phyloP scores from a whole-genome alignment of 2,329 filamentous ascomycete genomes.

The Passalora sequoiae region DNA sequence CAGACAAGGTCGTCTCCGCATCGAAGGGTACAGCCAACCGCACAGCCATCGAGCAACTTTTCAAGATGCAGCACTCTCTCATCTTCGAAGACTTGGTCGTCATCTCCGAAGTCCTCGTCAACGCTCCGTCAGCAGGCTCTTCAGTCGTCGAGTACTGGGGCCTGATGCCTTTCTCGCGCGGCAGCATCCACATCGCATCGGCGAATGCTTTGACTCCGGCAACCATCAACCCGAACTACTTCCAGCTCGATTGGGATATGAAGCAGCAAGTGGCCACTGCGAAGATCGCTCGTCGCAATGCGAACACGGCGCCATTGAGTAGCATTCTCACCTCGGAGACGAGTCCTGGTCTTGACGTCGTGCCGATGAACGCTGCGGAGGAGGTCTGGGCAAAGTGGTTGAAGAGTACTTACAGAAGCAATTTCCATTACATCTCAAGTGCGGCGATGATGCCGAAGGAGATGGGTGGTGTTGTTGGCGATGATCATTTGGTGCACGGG shows the following conservation, averaged over 20 bases:
- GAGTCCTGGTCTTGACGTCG: slow-evolving; percentile 22
- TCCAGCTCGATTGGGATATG: slow-evolving; percentile 28
- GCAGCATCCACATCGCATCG: slow-evolving; percentile 26
- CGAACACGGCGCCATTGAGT: slow-evolving; percentile 18
- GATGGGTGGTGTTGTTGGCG: slow-evolving; percentile 25
- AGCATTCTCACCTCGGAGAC: slow-evolving; percentile 30
- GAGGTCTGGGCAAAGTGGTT: too few relatives aligned
- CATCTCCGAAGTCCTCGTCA: slow-evolving; percentile 10
- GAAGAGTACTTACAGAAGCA: too few relatives aligned
- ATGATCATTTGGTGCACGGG: slow-evolving; percentile 23
- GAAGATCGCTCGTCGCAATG: slow-evolving; percentile 3
- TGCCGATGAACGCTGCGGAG: slow-evolving; percentile 17
- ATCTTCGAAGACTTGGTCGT: slow-evolving; percentile 14
- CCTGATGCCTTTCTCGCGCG: slow-evolving; percentile 26
- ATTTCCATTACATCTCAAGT: slow-evolving; percentile 21
- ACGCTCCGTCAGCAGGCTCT: slow-evolving; percentile 7
- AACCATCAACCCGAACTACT: slow-evolving; percentile 29
- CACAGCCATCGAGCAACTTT: slow-evolving; percentile 12
- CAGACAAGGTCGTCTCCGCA: too few relatives aligned
- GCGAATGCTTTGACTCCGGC: slow-evolving; percentile 21
- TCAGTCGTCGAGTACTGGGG: slow-evolving; percentile 16
- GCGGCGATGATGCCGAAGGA: slow-evolving; percentile 24
- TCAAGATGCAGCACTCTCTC: slow-evolving; percentile 15
- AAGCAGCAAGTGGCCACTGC: slow-evolving; percentile 24
- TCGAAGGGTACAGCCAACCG: too few relatives aligned